phyloP scores from a whole-genome alignment of 805 yeast genomes.

The Nakazawaea peltata region DNA sequence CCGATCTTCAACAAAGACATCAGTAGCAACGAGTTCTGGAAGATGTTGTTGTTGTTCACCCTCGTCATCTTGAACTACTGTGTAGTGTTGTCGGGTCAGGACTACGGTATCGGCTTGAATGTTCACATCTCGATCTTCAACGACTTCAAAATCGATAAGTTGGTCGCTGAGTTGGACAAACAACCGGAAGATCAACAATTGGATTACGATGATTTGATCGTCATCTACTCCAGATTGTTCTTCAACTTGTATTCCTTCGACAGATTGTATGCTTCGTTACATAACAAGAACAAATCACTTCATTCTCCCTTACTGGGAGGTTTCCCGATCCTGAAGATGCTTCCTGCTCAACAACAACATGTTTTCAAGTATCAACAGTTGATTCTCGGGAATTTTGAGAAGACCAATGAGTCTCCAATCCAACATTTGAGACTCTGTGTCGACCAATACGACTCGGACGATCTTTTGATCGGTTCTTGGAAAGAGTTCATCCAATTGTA shows the following conservation, averaged over 20 bases:
- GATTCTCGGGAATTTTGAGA: background rate
- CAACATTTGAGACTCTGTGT: conserved; percentile 10
- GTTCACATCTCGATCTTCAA: conserved; percentile 46
- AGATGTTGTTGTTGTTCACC: conserved; percentile 26
- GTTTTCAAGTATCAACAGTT: conserved; percentile 13
- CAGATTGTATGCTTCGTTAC: conserved; percentile 41
- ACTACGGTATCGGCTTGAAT: conserved; percentile 49
- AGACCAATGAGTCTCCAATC: background rate
- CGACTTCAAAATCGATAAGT: conserved; percentile 44
- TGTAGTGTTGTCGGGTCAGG: conserved; percentile 50
- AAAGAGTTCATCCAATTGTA: background rate
- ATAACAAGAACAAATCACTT: conserved; percentile 12
- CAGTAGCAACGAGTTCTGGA: conserved; percentile 19
- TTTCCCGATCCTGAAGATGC: conserved; percentile 16
- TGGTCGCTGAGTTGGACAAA: conserved; percentile 19
- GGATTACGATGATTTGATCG: conserved; percentile 9
- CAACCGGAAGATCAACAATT: conserved; percentile 5
- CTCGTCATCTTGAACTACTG: conserved; percentile 44
- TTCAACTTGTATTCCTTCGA: conserved; percentile 41
- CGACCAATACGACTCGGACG: background rate
- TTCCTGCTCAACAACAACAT: conserved; percentile 5
- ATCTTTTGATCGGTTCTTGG: background rate
- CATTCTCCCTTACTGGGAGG: conserved; percentile 22
- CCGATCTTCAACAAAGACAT: conserved; percentile 23
- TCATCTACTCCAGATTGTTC: conserved; percentile 29